Evolutionary conservation across 805 yeast species (phyloP).

Genomic region (Kurtzmaniella cleridarum): DNA sequence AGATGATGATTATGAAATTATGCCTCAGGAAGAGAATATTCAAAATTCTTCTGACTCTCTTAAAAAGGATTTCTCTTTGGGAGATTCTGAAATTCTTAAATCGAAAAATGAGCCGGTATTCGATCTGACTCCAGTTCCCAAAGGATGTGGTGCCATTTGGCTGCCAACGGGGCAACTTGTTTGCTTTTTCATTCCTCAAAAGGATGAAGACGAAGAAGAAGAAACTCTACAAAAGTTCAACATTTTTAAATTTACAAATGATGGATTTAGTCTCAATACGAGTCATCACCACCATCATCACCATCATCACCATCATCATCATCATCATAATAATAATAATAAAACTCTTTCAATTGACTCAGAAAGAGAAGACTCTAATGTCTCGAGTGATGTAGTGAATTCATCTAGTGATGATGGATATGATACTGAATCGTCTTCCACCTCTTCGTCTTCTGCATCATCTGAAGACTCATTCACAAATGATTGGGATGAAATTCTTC

Average conservation of each 20-base stretch:
- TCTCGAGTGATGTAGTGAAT: conserved; percentile 11
- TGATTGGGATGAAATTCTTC: conserved; percentile 63
- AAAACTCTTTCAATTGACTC: not conserved
- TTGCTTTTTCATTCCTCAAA: conserved; percentile 69
- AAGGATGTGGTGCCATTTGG: conserved; percentile 92
- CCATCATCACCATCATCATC: conserved; percentile 11
- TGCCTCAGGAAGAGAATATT: conserved; percentile 36
- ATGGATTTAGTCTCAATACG: conserved; percentile 40
- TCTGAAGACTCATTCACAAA: conserved; percentile 60
- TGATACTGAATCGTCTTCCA: conserved; percentile 1
- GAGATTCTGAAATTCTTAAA: not conserved
- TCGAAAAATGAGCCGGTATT: conserved; percentile 22
- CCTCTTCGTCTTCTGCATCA: conserved; percentile 14
- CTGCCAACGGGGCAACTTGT: conserved; percentile 70
- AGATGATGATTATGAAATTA: conserved; percentile 30
- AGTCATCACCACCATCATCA: conserved; percentile 6
- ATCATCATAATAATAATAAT: conserved; percentile 3
- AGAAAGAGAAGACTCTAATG: conserved; percentile 6
- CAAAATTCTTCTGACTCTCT: conserved; percentile 15
- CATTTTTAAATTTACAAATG: conserved; percentile 38
- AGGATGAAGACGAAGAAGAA: conserved; percentile 24
- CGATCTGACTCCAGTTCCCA: conserved; percentile 87
- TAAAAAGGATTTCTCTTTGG: conserved; percentile 4
- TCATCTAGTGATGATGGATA: conserved; percentile 1
- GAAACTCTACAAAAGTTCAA: conserved; percentile 45